Evolutionary conservation across 768 basidiomycete species (phyloP), one percentile per base, ranked within the genome.

Genomic region (Pleurotus tuoliensis): DNA sequence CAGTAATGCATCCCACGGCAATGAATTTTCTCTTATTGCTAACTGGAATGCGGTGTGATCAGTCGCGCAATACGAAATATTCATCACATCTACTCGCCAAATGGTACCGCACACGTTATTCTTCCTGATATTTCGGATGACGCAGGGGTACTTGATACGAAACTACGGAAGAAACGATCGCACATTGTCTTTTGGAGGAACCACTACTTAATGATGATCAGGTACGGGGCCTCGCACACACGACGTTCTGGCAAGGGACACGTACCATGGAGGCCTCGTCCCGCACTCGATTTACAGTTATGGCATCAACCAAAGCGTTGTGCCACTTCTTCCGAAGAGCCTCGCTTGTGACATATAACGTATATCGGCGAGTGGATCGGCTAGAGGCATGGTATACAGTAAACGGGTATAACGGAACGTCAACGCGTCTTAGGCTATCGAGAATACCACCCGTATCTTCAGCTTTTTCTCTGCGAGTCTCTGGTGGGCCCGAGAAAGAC

Each of bases 251-350:
- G 43, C 34, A 56, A 20, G 58, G 43, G 12, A 13, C 25, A 63
- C 75, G 22, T 60, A 90, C 92, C 84, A 84, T 84, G 62, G 89
- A 92, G 15, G 76, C 79, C 43, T 92, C 92, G 59, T 83, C 82
- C 48, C 83, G 71, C 6, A 77, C 86, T 60, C 78, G 79, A 60
- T 88, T 76, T 5, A 93, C 73, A 1, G 74, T 83, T 25, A 89
- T 74, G 5, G 88, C 79, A 59, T 91, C 80, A 3, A 80, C 72
- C 16, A 94, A 73, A 11, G 75, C 75, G 11, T 74, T 74, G 16
- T 80, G 56, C 92, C 92, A 94, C 61, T 79, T 82, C 64, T 77
- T 76, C 56, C 92, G 73, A 57, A 77, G 59, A 1, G 71, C 64
- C 45, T 90, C 86, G 11, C 78, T 82, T 15, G 73, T 60, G 0